Percentiles rank a stretch among this genome's conserved stretches.
Conservation (phyloP, 164 flowering plant species). For the Nelumbo lutea region DNA sequence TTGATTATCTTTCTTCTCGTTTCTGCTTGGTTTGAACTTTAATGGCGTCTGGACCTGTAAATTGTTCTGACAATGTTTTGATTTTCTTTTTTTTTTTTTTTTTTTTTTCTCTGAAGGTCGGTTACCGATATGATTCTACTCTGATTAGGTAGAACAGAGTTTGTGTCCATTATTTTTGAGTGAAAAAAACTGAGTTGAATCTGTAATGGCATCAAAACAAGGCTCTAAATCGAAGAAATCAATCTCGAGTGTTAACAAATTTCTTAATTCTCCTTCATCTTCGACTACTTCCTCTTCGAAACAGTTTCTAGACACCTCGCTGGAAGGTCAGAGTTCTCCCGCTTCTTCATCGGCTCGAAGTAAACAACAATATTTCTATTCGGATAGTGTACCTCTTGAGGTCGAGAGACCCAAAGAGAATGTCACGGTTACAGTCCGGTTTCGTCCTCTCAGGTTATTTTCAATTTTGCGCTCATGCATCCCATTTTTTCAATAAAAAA, state of each 20-base stretch:
- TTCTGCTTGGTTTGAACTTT: not conserved
- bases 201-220: slow-evolving; percentile 51
- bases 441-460: slow-evolving; percentile 87
- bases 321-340: slow-evolving; percentile 58
- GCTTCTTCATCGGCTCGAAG: slow-evolving; percentile 57
- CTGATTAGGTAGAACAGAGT: slow-evolving; percentile 1
- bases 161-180: slow-evolving; percentile 1
- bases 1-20: not conserved
- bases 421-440: slow-evolving; percentile 91
- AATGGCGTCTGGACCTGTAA: slow-evolving; percentile 3
- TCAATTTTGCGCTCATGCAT: not conserved
- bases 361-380: slow-evolving; percentile 47
- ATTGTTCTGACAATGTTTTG: not conserved
- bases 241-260: slow-evolving; percentile 26
- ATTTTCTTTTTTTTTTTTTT: no score
- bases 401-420: slow-evolving; percentile 69
- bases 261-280: slow-evolving; percentile 52
- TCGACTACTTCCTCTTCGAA: slow-evolving; percentile 65
- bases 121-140: not conserved
- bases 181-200: slow-evolving; percentile 6
- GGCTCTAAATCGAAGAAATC: slow-evolving; percentile 41
- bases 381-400: slow-evolving; percentile 40
- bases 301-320: slow-evolving; percentile 45
- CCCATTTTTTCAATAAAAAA: not conserved
- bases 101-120: not conserved